phyloP scores from a whole-genome alignment of 495 filamentous ascomycete genomes.

The Darksidea phi region DNA sequence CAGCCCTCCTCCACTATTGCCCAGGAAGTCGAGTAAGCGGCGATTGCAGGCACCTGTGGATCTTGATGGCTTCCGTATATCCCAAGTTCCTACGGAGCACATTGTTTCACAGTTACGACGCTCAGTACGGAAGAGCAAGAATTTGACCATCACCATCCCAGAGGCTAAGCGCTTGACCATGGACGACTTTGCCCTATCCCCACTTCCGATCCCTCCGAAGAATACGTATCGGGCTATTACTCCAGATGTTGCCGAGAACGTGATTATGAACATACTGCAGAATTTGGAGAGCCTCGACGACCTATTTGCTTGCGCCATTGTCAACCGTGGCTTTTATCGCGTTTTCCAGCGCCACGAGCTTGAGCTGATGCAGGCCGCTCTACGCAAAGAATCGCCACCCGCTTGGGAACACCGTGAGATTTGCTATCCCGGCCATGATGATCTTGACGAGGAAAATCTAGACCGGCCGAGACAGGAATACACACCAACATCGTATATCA shows the following conservation, averaged over 20 bases:
- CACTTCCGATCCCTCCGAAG: slow-evolving; percentile 21
- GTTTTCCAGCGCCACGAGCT: slow-evolving; percentile 63
- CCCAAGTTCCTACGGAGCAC: slow-evolving; percentile 23
- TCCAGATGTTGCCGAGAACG: slow-evolving; percentile 47
- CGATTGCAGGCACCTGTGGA: background rate
- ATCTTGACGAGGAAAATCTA: slow-evolving; percentile 49
- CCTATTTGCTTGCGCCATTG: slow-evolving; percentile 56
- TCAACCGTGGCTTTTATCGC: slow-evolving; percentile 59
- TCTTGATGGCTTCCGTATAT: slow-evolving; percentile 13
- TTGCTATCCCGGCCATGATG: slow-evolving; percentile 55
- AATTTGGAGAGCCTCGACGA: slow-evolving; percentile 55
- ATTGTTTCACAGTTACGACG: slow-evolving; percentile 21
- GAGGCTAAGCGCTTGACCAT: slow-evolving; percentile 13
- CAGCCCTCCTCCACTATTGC: slow-evolving; percentile 22
- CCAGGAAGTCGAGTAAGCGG: slow-evolving; percentile 33
- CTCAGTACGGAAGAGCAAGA: slow-evolving; percentile 14
- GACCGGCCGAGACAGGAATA: slow-evolving; percentile 54
- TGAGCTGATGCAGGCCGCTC: slow-evolving; percentile 53
- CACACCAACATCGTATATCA: slow-evolving; percentile 56
- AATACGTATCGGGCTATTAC: slow-evolving; percentile 39
- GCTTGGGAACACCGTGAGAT: slow-evolving; percentile 67
- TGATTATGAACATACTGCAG: slow-evolving; percentile 55
- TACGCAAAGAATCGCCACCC: slow-evolving; percentile 59
- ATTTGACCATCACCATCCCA: slow-evolving; percentile 23
- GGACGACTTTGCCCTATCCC: slow-evolving; percentile 27